A percentile compares a stretch with the other conserved stretches of the same genome.
These are phyloP conservation scores for Malania oleifera DNA, from an alignment of 164 flowering plant genomes.

Conservation along the genomic window DNA sequence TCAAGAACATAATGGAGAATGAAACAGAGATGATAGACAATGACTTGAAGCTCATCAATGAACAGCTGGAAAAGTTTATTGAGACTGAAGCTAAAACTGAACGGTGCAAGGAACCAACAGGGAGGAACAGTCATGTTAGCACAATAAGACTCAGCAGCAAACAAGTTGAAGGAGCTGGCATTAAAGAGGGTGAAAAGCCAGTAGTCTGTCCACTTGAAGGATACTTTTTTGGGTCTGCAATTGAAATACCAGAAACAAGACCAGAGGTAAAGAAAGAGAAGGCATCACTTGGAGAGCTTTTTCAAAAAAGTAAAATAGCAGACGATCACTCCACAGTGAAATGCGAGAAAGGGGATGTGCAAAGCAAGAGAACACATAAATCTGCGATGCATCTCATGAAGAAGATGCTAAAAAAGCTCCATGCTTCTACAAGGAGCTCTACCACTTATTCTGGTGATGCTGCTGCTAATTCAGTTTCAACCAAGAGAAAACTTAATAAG, in stretches of 20 bases:
- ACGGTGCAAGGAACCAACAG: conserved; percentile 22
- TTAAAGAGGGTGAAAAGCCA: neutral
- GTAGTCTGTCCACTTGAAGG: conserved; percentile 3
- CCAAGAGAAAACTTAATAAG: conserved; percentile 31
- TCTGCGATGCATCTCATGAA: conserved; percentile 22
- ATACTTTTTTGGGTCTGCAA: conserved; percentile 29
- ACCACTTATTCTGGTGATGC: conserved; percentile 6
- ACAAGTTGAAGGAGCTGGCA: neutral
- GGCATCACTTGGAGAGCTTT: conserved; percentile 33
- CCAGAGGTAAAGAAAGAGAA: conserved; percentile 26
- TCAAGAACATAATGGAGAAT: conserved; percentile 19
- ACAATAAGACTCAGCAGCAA: neutral
- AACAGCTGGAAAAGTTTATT: conserved; percentile 44
- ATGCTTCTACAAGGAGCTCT: conserved; percentile 13
- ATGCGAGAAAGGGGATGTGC: conserved; percentile 9
- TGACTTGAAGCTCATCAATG: conserved; percentile 34
- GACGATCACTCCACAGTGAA: conserved; percentile 14
- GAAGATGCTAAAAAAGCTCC: conserved; percentile 31
- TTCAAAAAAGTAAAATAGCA: conserved; percentile 20
- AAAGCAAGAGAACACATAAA: conserved; percentile 14
- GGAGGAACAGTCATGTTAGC: conserved; percentile 33
- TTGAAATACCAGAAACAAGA: conserved; percentile 28
- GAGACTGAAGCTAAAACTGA: conserved; percentile 36
- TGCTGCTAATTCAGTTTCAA: conserved; percentile 14
- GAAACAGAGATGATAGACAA: conserved; percentile 29